Evolutionary conservation across 768 basidiomycete genomes (phyloP).

Genomic region (Mycena latifolia): DNA sequence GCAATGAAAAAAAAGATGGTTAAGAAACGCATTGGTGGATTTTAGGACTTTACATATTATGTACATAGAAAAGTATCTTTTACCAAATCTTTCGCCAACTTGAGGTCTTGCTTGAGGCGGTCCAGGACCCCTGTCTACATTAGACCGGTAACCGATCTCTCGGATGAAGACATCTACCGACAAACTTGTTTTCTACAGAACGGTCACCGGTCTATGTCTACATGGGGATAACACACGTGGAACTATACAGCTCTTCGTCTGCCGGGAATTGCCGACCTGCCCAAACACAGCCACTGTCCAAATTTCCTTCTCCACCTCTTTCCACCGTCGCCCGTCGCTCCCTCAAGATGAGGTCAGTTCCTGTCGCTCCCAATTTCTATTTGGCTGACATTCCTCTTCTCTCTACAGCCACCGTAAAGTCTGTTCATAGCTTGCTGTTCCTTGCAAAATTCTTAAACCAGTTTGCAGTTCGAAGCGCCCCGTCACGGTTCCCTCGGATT

Average conservation of each 20-base stretch:
- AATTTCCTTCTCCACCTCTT: background rate
- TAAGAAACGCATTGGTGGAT: conserved; percentile 83
- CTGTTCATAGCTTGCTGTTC: conserved; percentile 37
- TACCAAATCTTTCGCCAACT: no score
- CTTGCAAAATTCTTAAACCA: conserved; percentile 40
- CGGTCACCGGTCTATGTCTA: no score
- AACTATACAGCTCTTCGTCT: no score
- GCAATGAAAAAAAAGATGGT: conserved; percentile 64
- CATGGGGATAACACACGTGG: no score
- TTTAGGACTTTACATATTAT: conserved; percentile 49
- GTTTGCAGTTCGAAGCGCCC: conserved; percentile 92
- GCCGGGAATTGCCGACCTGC: no score
- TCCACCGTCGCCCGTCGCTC: conserved; percentile 47
- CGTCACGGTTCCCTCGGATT: conserved; percentile 98
- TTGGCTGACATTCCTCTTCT: conserved; percentile 19
- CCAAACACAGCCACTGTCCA: no score
- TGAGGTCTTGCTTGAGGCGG: no score
- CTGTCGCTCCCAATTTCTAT: conserved; percentile 23
- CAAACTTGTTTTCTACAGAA: no score
- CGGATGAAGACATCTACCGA: no score
- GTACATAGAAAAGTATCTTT: background rate
- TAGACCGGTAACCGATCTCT: no score
- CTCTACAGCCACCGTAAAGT: conserved; percentile 88
- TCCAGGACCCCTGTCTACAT: no score
- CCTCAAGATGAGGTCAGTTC: conserved; percentile 75